Base-by-base conservation (phyloP, 805 yeast genomes). In the Wickerhamiella vanderwaltii region DNA sequence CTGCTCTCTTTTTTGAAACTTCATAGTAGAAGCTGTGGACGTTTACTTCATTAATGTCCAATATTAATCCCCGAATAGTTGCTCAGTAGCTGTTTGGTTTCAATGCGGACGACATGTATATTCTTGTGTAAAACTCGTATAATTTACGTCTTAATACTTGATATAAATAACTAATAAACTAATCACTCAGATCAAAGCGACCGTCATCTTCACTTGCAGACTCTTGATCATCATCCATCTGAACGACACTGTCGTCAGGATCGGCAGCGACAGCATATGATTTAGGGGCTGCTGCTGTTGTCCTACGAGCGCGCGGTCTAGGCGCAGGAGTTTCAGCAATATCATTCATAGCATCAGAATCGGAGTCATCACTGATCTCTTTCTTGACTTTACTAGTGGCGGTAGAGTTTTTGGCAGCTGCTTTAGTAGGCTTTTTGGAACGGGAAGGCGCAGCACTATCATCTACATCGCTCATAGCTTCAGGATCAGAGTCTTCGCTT, bases 1-100 rank as follows among this genome's bases (percentile, higher is more conserved):
- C n/a, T n/a, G n/a, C n/a, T n/a, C n/a, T n/a, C n/a, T n/a, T n/a
- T n/a, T n/a, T n/a, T n/a, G n/a, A n/a, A n/a, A n/a, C n/a, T n/a
- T n/a, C n/a, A n/a, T n/a, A n/a, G n/a, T n/a, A n/a, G n/a, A n/a
- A n/a, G n/a, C n/a, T n/a, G n/a, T n/a, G n/a, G 38, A 29, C 23
- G 45, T 40, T 24, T 37, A 32, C 29, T 11, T 19, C 46, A 50
- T 29, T 6, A 39, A 47, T 28, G 55, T 51, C 55, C 55, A 50
- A 51, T 50, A 35, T 45, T 51, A 51, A 51, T 51, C 55, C 51
- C 55, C 55, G 55, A 43, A 53, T 46, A 32, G 26, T 39, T 49
- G 43, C 29, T 22, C 44, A 13, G 48, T 51, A 50, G 45, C 35
- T 41, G 32, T 48, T 35, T 51, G 55, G 55, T 47, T 51, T 51